Conservation (phyloP, 768 basidiomycete species). For the Leccinum aurantiacum region DNA sequence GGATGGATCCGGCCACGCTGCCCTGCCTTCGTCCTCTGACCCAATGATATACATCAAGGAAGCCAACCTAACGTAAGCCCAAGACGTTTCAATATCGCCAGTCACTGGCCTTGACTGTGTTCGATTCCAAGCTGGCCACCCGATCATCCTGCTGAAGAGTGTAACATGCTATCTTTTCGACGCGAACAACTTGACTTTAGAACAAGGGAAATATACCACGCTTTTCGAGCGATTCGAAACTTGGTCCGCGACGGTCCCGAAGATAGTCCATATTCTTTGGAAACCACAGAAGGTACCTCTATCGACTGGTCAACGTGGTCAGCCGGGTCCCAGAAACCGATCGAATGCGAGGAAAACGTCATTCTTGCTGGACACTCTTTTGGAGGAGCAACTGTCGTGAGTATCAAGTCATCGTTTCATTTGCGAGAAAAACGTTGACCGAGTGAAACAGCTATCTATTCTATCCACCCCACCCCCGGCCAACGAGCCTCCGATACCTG, state of each 20-base stretch:
- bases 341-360: slow-evolving; percentile 37
- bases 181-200: slow-evolving; percentile 71
- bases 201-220: slow-evolving; percentile 63
- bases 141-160: slow-evolving; percentile 14
- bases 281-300: slow-evolving; percentile 36
- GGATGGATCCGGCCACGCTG: slow-evolving; percentile 71
- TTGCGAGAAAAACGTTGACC: neutral
- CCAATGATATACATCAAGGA: slow-evolving; percentile 54
- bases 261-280: slow-evolving; percentile 30
- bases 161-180: slow-evolving; percentile 51
- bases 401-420: slow-evolving; percentile 18
- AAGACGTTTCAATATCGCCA: neutral
- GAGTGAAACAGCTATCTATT: slow-evolving; percentile 47
- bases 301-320: slow-evolving; percentile 47
- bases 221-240: slow-evolving; percentile 56
- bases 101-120: slow-evolving; percentile 1
- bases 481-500: slow-evolving; percentile 46
- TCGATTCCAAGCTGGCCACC: slow-evolving; percentile 26
- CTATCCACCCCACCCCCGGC: slow-evolving; percentile 50
- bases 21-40: slow-evolving; percentile 36
- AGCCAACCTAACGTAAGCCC: slow-evolving; percentile 52
- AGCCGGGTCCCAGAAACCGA: slow-evolving; percentile 20
- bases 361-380: slow-evolving; percentile 55
- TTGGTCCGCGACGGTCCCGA: slow-evolving; percentile 43
- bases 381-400: slow-evolving; percentile 53